phyloP scores from a whole-genome alignment of 768 basidiomycete genomes.

The Tricholoma sp. region DNA sequence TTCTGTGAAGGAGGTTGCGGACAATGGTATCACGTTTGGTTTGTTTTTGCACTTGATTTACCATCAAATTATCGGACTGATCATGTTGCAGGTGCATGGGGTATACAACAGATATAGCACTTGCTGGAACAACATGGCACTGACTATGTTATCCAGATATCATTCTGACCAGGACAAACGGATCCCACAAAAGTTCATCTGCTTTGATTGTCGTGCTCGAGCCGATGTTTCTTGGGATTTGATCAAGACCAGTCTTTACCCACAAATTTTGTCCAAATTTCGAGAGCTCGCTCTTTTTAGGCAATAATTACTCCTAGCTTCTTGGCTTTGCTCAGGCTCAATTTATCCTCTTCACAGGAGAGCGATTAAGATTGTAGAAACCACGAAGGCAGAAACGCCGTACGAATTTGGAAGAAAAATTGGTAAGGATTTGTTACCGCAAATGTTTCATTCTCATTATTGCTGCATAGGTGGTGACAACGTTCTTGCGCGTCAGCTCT shows the following conservation, averaged over 20 bases:
- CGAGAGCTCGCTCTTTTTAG: constrained; percentile 69
- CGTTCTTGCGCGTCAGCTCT: constrained; percentile 52
- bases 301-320: constrained; percentile 25
- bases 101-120: constrained; percentile 21
- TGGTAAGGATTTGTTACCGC: constrained; percentile 34
- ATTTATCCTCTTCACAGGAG: constrained; percentile 6
- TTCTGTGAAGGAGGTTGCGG: constrained; percentile 72
- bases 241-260: constrained; percentile 54
- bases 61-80: neutral
- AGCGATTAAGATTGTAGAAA: constrained; percentile 41
- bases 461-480: constrained; percentile 43
- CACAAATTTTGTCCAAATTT: constrained; percentile 56
- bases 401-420: constrained; percentile 55
- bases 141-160: constrained; percentile 37
- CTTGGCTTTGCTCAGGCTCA: neutral
- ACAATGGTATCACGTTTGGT: constrained; percentile 79
- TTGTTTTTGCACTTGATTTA: constrained; percentile 13
- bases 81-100: constrained; percentile 51
- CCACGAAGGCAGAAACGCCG: constrained; percentile 33
- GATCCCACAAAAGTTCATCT: constrained; percentile 57
- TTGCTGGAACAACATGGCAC: neutral
- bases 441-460: constrained; percentile 2
- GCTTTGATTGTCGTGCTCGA: constrained; percentile 73
- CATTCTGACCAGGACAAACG: constrained; percentile 54
- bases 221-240: constrained; percentile 67